phyloP scores from a whole-genome alignment of 768 basidiomycete species.

The Scleroderma citrinum region DNA sequence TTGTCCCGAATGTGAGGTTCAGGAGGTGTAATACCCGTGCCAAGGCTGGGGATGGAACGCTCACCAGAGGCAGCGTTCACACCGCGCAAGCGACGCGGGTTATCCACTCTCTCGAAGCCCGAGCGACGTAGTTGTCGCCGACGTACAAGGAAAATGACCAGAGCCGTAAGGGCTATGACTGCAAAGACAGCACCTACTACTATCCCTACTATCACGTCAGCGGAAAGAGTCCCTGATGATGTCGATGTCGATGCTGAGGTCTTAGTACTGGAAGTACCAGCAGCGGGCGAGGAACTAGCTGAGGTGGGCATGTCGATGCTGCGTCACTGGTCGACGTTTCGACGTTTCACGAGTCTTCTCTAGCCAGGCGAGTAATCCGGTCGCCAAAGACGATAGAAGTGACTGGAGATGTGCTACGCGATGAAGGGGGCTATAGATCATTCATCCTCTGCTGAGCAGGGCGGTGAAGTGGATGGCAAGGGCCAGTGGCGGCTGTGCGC shows the following conservation, averaged over 20 bases:
- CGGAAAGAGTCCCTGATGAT: conserved; percentile 3
- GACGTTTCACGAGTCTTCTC: neutral
- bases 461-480: neutral
- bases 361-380: neutral
- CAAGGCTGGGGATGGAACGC: too few species aligned
- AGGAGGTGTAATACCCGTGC: too few species aligned
- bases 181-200: conserved; percentile 15
- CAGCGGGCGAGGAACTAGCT: conserved; percentile 1
- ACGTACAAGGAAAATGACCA: conserved; percentile 9
- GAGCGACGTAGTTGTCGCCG: conserved; percentile 6
- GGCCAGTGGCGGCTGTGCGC: neutral
- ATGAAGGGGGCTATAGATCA: neutral
- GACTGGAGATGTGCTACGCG: too few species aligned
- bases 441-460: neutral
- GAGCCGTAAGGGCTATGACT: conserved; percentile 6
- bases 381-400: neutral
- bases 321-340: neutral
- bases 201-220: conserved; percentile 15
- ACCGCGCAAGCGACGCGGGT: conserved; percentile 3
- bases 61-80: neutral
- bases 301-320: neutral
- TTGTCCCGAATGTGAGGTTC: neutral
- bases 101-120: conserved; percentile 13
- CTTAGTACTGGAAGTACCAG: neutral
- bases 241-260: neutral